Evolutionary conservation across 73 alveolate genomes (phyloP).

Genomic region (Tetrahymena borealis): DNA sequence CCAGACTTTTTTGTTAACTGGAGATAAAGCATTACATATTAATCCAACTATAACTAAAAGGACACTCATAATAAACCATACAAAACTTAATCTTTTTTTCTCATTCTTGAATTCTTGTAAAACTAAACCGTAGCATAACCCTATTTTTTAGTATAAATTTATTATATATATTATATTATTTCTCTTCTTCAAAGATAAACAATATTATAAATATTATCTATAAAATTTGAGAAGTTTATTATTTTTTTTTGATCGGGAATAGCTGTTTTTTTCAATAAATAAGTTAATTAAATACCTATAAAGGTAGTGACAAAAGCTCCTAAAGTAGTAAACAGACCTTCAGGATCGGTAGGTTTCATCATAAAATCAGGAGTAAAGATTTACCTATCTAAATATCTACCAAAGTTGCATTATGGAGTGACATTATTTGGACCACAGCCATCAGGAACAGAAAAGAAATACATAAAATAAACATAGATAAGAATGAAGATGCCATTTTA

Average conservation of each 20-base stretch:
- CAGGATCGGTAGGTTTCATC: constrained; percentile 5
- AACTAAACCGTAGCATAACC: not conserved
- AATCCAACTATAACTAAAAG: not conserved
- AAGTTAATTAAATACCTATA: not conserved
- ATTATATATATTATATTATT: not conserved
- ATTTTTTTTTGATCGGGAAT: not conserved
- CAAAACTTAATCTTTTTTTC: not conserved
- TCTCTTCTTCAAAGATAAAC: too few species aligned
- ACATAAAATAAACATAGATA: not conserved
- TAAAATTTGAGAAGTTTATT: too few species aligned
- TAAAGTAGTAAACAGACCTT: constrained; percentile 5
- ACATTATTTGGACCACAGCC: not conserved
- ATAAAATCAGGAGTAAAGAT: not conserved
- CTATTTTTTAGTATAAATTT: not conserved
- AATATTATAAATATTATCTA: too few species aligned
- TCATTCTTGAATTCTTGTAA: not conserved
- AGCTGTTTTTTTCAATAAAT: not conserved
- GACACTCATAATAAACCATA: not conserved
- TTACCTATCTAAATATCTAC: not conserved
- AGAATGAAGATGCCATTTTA: not conserved
- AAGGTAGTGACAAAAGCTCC: not conserved
- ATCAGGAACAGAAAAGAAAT: not conserved
- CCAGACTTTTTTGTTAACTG: not conserved
- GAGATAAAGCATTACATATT: not conserved
- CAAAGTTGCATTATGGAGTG: not conserved